A percentile compares a stretch with the other conserved stretches of the same genome.
These are phyloP conservation scores for Podospora conica DNA, from an alignment of 495 filamentous ascomycete species.

Conservation along the genomic window DNA sequence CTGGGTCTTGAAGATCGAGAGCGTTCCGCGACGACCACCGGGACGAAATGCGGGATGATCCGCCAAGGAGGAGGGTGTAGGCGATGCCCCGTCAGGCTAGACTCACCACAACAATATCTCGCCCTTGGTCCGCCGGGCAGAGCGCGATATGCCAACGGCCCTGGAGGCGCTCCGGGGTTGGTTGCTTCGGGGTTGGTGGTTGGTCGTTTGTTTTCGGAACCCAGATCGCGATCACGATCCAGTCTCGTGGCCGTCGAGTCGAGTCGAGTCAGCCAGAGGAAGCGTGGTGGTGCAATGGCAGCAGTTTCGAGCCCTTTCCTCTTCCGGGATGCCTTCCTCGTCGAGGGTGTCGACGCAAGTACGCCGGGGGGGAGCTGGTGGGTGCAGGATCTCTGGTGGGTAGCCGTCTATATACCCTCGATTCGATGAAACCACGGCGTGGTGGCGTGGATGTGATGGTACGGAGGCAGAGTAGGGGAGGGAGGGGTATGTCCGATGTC, in stretches of 20 bases:
- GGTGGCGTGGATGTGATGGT: slow-evolving; percentile 24
- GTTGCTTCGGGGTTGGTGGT: background rate
- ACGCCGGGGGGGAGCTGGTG: slow-evolving; percentile 21
- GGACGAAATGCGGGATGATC: background rate
- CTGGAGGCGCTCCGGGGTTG: background rate
- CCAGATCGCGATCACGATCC: background rate
- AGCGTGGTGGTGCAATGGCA: background rate
- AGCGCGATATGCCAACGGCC: background rate
- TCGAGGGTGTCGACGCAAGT: slow-evolving; percentile 14
- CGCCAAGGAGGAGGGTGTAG: background rate
- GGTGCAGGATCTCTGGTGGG: slow-evolving; percentile 22
- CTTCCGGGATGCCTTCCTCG: slow-evolving; percentile 11
- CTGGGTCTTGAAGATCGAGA: slow-evolving; percentile 5
- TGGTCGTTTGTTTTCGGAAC: background rate
- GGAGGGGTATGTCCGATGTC: slow-evolving; percentile 14
- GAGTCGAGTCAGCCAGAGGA: background rate
- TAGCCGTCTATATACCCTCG: slow-evolving; percentile 20
- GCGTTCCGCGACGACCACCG: background rate
- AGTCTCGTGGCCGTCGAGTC: background rate
- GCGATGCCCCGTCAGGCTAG: background rate
- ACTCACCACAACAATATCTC: background rate
- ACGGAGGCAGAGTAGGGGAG: slow-evolving; percentile 18
- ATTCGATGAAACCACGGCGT: slow-evolving; percentile 20
- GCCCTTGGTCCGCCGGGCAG: background rate
- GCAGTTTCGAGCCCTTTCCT: slow-evolving; percentile 1